Evolutionary conservation across 1,139 yeast genomes (phyloP).

Genomic region (Candida freyschussii): DNA sequence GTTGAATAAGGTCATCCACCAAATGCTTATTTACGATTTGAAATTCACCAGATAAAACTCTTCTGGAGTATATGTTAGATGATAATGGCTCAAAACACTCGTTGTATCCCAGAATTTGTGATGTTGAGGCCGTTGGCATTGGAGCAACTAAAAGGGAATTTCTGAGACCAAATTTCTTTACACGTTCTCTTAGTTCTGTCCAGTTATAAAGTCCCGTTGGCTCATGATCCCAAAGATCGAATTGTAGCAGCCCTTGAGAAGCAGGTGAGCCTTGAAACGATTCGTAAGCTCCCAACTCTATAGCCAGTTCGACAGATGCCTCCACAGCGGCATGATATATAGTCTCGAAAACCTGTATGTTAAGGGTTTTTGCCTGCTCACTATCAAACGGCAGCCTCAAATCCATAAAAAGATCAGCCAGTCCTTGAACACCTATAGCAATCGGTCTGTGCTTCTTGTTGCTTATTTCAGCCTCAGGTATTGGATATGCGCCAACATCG

Average conservation of each 20-base stretch:
- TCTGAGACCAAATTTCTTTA: conserved; percentile 61
- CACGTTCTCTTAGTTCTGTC: conserved; percentile 57
- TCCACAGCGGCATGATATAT: conserved; percentile 85
- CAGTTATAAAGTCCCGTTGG: conserved; percentile 49
- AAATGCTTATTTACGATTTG: conserved; percentile 82
- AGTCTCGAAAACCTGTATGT: conserved; percentile 81
- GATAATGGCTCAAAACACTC: conserved; percentile 93
- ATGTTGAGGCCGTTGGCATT: conserved; percentile 96
- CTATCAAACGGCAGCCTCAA: conserved; percentile 78
- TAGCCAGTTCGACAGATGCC: conserved; percentile 71
- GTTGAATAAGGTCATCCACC: conserved; percentile 72
- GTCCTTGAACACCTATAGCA: conserved; percentile 87
- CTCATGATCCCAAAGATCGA: conserved; percentile 63
- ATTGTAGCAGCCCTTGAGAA: conserved; percentile 70
- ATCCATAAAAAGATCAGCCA: conserved; percentile 76
- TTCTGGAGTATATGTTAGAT: conserved; percentile 77
- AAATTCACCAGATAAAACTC: conserved; percentile 85
- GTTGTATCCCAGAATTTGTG: conserved; percentile 82
- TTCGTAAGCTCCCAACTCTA: conserved; percentile 57
- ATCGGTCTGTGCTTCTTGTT: conserved; percentile 78
- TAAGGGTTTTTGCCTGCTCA: conserved; percentile 62
- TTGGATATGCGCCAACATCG: conserved; percentile 75
- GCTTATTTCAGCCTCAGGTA: conserved; percentile 59
- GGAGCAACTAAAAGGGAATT: conserved; percentile 86
- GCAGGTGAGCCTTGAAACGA: conserved; percentile 78